Percentiles rank a stretch among this genome's conserved stretches.
These are phyloP conservation scores for Cryptococcus deneoformans DNA, from an alignment of 1,284 basidiomycete genomes.

Conservation along the genomic window DNA sequence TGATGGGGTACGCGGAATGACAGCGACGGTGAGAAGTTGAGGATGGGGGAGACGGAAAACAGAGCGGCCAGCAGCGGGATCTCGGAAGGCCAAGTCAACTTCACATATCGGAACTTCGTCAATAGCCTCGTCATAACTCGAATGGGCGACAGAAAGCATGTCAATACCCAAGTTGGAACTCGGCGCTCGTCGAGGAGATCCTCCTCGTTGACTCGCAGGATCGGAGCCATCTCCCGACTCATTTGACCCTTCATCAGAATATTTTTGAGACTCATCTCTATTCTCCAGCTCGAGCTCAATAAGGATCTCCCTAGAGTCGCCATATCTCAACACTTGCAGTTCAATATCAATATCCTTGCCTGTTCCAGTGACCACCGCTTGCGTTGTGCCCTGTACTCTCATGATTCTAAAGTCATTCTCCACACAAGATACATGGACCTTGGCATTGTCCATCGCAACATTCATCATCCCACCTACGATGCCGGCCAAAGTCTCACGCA, in stretches of 20 bases:
- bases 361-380: conserved; percentile 71
- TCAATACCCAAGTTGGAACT: conserved; percentile 55
- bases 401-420: conserved; percentile 77
- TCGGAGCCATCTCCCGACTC: conserved; percentile 5
- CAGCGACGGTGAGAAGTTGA: conserved; percentile 80
- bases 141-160: conserved; percentile 80
- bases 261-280: neutral
- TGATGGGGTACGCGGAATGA: conserved; percentile 60
- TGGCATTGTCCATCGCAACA: conserved; percentile 83
- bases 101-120: conserved; percentile 91
- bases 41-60: conserved; percentile 82
- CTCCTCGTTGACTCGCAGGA: neutral
- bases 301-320: conserved; percentile 89
- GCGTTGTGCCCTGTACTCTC: conserved; percentile 77
- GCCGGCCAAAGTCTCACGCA: conserved; percentile 82
- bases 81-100: conserved; percentile 88
- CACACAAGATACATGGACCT: conserved; percentile 66
- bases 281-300: conserved; percentile 82
- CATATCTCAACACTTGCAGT: conserved; percentile 86
- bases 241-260: conserved; percentile 17
- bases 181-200: conserved; percentile 11
- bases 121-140: conserved; percentile 78
- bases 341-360: conserved; percentile 94
- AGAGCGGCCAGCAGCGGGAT: conserved; percentile 74
- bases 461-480: conserved; percentile 93